Percentiles rank a stretch among this genome's conserved stretches.
phyloP scores from a whole-genome alignment of 768 basidiomycete species.

The Naematelia aurantialba region DNA sequence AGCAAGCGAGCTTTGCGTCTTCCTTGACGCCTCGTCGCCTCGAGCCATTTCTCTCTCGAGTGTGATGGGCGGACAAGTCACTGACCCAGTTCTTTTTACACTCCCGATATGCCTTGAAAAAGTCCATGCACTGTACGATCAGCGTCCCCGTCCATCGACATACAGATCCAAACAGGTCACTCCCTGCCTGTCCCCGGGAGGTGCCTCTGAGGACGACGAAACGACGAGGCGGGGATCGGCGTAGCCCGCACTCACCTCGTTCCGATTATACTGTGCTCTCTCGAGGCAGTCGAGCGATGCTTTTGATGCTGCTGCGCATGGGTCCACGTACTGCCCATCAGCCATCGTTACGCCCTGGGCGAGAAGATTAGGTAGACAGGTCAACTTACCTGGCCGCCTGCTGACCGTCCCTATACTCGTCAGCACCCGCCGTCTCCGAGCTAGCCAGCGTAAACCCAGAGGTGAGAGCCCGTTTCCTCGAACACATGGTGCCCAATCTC shows the following conservation, averaged over 20 bases:
- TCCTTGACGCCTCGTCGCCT: too few relatives aligned
- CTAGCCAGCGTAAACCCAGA: too few relatives aligned
- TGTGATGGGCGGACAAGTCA: neutral
- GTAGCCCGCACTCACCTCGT: slow-evolving; percentile 41
- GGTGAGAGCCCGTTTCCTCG: too few relatives aligned
- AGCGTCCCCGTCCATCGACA: slow-evolving; percentile 1
- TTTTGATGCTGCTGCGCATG: slow-evolving; percentile 46
- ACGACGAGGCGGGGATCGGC: neutral
- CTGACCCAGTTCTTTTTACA: slow-evolving; percentile 50
- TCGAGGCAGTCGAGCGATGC: slow-evolving; percentile 48
- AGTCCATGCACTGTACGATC: slow-evolving; percentile 33
- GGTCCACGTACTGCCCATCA: slow-evolving; percentile 44
- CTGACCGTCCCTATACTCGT: slow-evolving; percentile 7
- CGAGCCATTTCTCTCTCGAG: too few relatives aligned
- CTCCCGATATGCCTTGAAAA: slow-evolving; percentile 45
- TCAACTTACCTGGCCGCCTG: slow-evolving; percentile 20
- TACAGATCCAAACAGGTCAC: neutral
- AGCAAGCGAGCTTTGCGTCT: too few relatives aligned
- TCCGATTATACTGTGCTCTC: slow-evolving; percentile 45
- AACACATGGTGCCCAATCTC: too few relatives aligned
- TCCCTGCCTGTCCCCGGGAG: neutral
- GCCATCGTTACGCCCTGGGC: neutral
- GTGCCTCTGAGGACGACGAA: neutral
- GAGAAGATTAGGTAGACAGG: too few relatives aligned
- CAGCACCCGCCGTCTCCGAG: neutral